phyloP scores from a whole-genome alignment of 2,329 filamentous ascomycete species.

The Calonectria naviculata region DNA sequence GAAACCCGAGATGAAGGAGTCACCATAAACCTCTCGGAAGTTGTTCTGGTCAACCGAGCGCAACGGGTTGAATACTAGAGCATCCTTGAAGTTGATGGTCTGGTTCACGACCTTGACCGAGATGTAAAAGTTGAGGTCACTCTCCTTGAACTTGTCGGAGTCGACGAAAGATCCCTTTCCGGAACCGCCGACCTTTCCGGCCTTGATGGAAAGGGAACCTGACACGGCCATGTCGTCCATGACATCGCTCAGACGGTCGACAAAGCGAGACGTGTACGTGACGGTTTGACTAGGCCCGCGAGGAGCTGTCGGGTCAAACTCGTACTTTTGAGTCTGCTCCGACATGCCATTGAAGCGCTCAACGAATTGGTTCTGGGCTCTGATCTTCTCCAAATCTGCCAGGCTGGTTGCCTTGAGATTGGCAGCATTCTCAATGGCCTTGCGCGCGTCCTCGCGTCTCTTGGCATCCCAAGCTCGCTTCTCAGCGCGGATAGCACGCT shows the following conservation, averaged over 20 bases:
- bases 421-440: background rate
- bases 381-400: background rate
- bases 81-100: background rate
- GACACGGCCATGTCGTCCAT: slow-evolving; percentile 20
- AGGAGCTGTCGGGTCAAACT: background rate
- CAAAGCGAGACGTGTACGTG: background rate
- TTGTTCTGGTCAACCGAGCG: background rate
- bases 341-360: background rate
- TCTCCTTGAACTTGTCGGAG: background rate
- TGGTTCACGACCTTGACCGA: background rate
- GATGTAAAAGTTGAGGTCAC: background rate
- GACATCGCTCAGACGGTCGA: slow-evolving; percentile 9
- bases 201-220: background rate
- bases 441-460: background rate
- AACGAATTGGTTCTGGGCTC: background rate
- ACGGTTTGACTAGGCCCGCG: background rate
- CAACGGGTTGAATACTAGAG: background rate
- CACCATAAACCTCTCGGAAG: background rate
- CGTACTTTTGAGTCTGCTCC: background rate
- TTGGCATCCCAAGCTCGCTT: background rate
- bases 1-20: background rate
- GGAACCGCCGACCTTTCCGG: background rate
- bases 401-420: background rate
- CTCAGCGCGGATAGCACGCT: background rate
- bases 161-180: background rate